These are phyloP conservation scores for Fusarium praegraminearum DNA, from an alignment of 2,329 filamentous ascomycete species.

Conservation along the genomic window DNA sequence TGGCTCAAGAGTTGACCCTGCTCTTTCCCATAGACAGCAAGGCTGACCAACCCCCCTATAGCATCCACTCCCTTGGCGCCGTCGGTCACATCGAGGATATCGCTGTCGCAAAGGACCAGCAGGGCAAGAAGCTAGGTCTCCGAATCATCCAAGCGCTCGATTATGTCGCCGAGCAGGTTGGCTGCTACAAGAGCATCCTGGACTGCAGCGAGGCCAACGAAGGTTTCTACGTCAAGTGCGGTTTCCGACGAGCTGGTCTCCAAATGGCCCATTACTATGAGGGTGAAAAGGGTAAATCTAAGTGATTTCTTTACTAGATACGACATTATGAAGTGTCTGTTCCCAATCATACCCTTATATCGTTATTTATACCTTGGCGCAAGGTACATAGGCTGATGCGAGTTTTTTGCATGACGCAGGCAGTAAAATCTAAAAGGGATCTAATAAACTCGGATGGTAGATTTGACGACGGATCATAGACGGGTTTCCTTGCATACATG, in stretches of 20 bases:
- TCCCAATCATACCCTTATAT: constrained; percentile 17
- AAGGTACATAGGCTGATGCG: constrained; percentile 43
- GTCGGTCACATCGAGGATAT: constrained; percentile 99
- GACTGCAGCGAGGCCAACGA: constrained; percentile 97
- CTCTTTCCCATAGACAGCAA: neutral
- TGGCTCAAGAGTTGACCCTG: neutral
- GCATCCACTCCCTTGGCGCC: constrained; percentile 82
- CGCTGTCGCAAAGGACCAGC: constrained; percentile 92
- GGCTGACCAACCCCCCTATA: constrained; percentile 51
- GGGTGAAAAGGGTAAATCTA: constrained; percentile 61
- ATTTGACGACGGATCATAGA: constrained; percentile 37
- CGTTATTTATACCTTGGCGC: constrained; percentile 26
- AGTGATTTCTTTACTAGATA: constrained; percentile 41
- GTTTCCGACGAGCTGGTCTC: constrained; percentile 89
- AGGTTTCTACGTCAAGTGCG: constrained; percentile 98
- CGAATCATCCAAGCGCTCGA: constrained; percentile 95
- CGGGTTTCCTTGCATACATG: neutral
- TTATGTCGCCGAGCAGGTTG: constrained; percentile 85
- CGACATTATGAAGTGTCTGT: neutral
- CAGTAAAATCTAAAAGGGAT: constrained; percentile 48
- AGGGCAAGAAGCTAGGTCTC: constrained; percentile 95
- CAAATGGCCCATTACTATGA: constrained; percentile 99
- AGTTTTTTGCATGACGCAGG: constrained; percentile 44
- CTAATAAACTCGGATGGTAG: constrained; percentile 34
- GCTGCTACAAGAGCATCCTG: constrained; percentile 97